These are phyloP conservation scores for Talaromyces sp. DNA, from an alignment of 2,329 filamentous ascomycete species.

Conservation along the genomic window DNA sequence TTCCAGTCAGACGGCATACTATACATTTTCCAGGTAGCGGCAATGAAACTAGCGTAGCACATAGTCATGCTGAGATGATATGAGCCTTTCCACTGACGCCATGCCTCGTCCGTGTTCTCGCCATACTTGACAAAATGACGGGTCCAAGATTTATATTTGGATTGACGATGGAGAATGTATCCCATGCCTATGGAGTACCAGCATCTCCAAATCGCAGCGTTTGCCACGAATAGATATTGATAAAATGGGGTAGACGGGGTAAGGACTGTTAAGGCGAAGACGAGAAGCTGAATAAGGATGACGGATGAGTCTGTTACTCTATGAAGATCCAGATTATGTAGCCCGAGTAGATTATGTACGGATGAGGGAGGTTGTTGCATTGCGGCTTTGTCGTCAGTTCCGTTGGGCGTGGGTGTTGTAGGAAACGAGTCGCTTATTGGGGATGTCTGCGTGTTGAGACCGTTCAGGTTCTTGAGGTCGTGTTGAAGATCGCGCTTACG, in stretches of 20 bases:
- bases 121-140: constrained; percentile 97
- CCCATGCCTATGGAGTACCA: constrained; percentile 92
- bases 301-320: constrained; percentile 80
- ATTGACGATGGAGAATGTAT: constrained; percentile 78
- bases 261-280: constrained; percentile 67
- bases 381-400: constrained; percentile 32
- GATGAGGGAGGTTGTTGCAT: constrained; percentile 60
- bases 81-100: constrained; percentile 95
- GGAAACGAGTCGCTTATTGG: constrained; percentile 18
- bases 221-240: constrained; percentile 74
- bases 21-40: constrained; percentile 97
- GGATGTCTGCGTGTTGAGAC: constrained; percentile 4
- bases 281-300: constrained; percentile 70
- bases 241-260: constrained; percentile 74
- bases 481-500: constrained; percentile 49
- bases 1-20: constrained; percentile 79
- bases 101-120: constrained; percentile 84
- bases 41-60: constrained; percentile 84
- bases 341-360: constrained; percentile 79
- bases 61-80: constrained; percentile 91
- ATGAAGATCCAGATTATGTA: constrained; percentile 82
- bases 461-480: neutral
- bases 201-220: constrained; percentile 77
- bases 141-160: constrained; percentile 89
- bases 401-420: neutral